Conservation (phyloP, 2,329 filamentous ascomycete genomes). For the Dactylellina haptotyla region DNA sequence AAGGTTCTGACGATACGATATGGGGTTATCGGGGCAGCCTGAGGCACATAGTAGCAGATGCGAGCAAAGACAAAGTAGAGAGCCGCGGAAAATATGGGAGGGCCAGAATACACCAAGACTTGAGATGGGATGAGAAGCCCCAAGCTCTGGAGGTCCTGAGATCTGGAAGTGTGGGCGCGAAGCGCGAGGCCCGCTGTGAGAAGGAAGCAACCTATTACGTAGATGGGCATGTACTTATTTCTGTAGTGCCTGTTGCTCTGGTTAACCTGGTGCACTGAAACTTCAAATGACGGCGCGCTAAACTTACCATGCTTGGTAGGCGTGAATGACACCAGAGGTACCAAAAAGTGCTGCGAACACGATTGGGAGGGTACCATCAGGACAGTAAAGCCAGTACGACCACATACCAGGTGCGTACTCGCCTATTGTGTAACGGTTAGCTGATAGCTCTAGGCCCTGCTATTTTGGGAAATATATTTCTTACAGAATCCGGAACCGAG, state of each 20-base stretch:
- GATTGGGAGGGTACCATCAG: constrained; percentile 42
- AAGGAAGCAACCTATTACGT: constrained; percentile 24
- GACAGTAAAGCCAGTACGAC: constrained; percentile 52
- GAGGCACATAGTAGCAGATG: constrained; percentile 49
- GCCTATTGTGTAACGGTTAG: constrained; percentile 25
- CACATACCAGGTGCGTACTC: constrained; percentile 48
- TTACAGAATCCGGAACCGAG: constrained; percentile 52
- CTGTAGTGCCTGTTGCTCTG: constrained; percentile 34
- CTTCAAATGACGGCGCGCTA: background rate
- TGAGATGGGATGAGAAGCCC: constrained; percentile 48
- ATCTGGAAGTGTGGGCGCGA: constrained; percentile 26
- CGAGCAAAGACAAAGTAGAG: constrained; percentile 49
- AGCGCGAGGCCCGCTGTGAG: constrained; percentile 37
- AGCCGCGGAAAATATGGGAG: constrained; percentile 47
- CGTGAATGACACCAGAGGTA: constrained; percentile 29
- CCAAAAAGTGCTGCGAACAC: constrained; percentile 44
- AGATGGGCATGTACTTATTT: constrained; percentile 52
- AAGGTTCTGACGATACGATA: constrained; percentile 48
- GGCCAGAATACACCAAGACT: constrained; percentile 49
- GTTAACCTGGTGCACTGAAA: constrained; percentile 1
- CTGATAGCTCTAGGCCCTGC: background rate
- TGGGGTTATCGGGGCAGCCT: constrained; percentile 45
- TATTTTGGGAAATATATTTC: background rate
- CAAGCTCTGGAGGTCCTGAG: constrained; percentile 34
- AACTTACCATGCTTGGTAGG: constrained; percentile 42